A percentile compares a stretch with the other conserved stretches of the same genome.
phyloP scores from a whole-genome alignment of 768 basidiomycete genomes.

The Xerocomellus chrysenteron region DNA sequence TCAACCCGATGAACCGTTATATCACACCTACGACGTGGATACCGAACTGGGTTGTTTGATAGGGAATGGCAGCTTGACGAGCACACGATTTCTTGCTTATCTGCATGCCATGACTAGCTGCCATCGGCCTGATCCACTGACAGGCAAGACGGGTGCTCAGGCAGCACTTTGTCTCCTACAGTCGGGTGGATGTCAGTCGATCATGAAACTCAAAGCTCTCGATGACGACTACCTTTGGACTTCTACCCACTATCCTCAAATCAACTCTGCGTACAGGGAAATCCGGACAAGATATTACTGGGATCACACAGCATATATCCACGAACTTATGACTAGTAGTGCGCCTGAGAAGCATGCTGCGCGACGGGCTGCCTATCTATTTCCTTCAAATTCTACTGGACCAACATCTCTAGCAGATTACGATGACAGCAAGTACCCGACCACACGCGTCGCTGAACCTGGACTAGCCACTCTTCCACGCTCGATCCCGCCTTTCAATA shows the following conservation, averaged over 20 bases:
- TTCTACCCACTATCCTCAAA: background rate
- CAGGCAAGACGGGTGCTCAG: background rate
- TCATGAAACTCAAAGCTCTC: constrained; percentile 29
- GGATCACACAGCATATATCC: no score
- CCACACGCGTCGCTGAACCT: no score
- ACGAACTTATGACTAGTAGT: no score
- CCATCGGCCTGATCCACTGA: background rate
- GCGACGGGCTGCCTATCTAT: background rate
- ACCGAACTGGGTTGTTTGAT: background rate
- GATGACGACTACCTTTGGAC: background rate
- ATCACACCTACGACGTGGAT: background rate
- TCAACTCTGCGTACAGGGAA: background rate
- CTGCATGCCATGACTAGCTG: background rate
- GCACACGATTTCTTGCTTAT: background rate
- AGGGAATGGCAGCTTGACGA: background rate
- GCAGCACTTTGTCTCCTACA: background rate
- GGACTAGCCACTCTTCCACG: background rate
- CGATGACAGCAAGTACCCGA: background rate
- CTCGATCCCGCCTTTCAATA: background rate
- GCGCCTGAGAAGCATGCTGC: background rate
- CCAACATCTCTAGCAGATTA: background rate
- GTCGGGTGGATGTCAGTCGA: constrained; percentile 31
- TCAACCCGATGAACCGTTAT: no score
- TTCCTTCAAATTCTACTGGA: background rate
- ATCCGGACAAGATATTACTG: background rate